Percentiles rank a stretch among this genome's conserved stretches.
Conservation (phyloP, 2,329 filamentous ascomycete species). For the Sphaerulina musiva region DNA sequence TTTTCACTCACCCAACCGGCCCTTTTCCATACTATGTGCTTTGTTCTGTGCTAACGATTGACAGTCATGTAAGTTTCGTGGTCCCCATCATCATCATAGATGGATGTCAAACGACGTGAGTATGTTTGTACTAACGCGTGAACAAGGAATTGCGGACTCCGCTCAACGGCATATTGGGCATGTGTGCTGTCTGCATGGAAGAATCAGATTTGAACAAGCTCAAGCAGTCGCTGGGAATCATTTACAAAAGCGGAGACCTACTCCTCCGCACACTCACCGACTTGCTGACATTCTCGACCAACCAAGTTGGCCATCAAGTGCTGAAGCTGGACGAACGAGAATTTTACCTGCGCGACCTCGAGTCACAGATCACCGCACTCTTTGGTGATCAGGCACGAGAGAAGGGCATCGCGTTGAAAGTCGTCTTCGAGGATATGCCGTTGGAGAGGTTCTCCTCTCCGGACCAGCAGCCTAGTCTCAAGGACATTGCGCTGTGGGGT, state of each 20-base stretch:
- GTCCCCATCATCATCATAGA: too few species aligned
- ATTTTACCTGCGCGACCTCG: slow-evolving; percentile 74
- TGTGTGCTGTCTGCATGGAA: slow-evolving; percentile 89
- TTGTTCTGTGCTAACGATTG: too few species aligned
- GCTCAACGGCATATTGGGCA: slow-evolving; percentile 88
- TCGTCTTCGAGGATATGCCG: slow-evolving; percentile 55
- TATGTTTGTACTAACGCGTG: too few species aligned
- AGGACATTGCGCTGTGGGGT: slow-evolving; percentile 81
- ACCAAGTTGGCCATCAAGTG: slow-evolving; percentile 75
- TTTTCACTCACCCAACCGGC: too few species aligned
- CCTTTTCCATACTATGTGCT: too few species aligned
- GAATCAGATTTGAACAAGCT: slow-evolving; percentile 72
- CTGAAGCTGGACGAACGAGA: slow-evolving; percentile 76
- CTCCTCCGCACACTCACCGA: slow-evolving; percentile 82
- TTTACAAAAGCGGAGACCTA: slow-evolving; percentile 83
- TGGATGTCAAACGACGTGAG: too few species aligned
- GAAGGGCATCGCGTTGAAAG: slow-evolving; percentile 65
- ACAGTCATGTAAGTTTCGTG: too few species aligned
- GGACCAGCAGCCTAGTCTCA: slow-evolving; percentile 48
- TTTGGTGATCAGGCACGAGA: slow-evolving; percentile 86
- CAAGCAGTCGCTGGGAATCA: slow-evolving; percentile 74
- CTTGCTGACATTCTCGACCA: slow-evolving; percentile 86
- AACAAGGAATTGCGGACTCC: slow-evolving; percentile 77
- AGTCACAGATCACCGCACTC: slow-evolving; percentile 73
- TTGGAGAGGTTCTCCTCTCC: slow-evolving; percentile 4